Evolutionary conservation across 345 rosid species (phyloP).

Genomic region (Dovyalis caffra): DNA sequence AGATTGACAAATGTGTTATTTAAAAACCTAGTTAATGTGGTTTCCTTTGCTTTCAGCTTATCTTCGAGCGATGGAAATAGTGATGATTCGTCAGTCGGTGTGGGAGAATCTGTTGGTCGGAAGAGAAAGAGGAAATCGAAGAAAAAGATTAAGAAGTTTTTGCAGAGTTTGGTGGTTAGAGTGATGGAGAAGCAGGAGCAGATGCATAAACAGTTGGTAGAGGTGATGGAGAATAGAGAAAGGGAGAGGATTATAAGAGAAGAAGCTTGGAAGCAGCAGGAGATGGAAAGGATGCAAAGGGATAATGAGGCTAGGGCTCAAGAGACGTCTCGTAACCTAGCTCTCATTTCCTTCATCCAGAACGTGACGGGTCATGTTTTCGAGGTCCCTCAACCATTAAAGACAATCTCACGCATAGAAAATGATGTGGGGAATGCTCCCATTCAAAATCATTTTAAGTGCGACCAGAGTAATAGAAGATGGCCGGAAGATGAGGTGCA

Average conservation of each 20-base stretch:
- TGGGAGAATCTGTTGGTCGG: constrained; percentile 26
- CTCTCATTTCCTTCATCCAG: constrained; percentile 64
- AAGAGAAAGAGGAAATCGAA: constrained; percentile 56
- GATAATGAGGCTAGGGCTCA: constrained; percentile 52
- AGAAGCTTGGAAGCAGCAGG: constrained; percentile 79
- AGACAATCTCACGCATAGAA: constrained; percentile 4
- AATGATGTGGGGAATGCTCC: constrained; percentile 20
- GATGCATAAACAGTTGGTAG: constrained; percentile 68
- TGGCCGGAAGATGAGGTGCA: constrained; percentile 81
- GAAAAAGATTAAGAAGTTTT: constrained; percentile 42
- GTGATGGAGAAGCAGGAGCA: constrained; percentile 78
- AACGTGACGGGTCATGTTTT: constrained; percentile 42
- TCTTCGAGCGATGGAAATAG: constrained; percentile 32
- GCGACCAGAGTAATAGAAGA: constrained; percentile 24
- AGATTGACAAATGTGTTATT: neutral
- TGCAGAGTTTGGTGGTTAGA: constrained; percentile 51
- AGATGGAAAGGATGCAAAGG: constrained; percentile 55
- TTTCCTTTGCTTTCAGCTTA: constrained; percentile 39
- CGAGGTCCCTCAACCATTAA: constrained; percentile 26
- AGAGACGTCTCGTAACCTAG: constrained; percentile 51
- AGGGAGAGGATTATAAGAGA: constrained; percentile 58
- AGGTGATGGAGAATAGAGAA: constrained; percentile 65
- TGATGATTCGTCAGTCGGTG: constrained; percentile 27
- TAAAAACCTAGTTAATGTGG: neutral
- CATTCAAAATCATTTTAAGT: constrained; percentile 19